Conservation (phyloP, 352 stramenopile genomes). For the Phytophthora crassamura region DNA sequence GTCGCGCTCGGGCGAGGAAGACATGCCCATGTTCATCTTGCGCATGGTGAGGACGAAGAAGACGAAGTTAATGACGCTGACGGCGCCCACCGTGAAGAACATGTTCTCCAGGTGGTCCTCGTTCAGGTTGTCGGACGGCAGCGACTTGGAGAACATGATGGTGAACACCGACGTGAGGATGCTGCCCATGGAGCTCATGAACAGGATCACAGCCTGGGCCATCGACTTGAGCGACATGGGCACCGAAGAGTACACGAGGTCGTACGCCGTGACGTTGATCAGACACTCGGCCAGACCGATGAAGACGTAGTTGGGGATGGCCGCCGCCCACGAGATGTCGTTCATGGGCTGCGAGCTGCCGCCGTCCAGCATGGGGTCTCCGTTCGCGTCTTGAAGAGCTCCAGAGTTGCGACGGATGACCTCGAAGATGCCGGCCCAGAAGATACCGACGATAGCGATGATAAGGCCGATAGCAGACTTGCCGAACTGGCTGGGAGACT, state of each 20-base stretch:
- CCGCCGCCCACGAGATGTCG: constrained; percentile 57
- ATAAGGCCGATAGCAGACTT: constrained; percentile 37
- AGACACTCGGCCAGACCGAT: constrained; percentile 62
- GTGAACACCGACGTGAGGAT: constrained; percentile 59
- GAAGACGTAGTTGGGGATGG: constrained; percentile 66
- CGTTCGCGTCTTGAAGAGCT: constrained; percentile 38
- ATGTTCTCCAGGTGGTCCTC: constrained; percentile 66
- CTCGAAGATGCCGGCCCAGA: constrained; percentile 58
- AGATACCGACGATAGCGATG: constrained; percentile 41
- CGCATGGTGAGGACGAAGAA: constrained; percentile 54
- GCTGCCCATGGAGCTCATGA: constrained; percentile 56
- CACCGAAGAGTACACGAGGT: constrained; percentile 67
- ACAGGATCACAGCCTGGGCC: constrained; percentile 49
- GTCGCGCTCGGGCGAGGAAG: constrained; percentile 24
- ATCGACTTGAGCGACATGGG: constrained; percentile 62
- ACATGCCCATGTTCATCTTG: constrained; percentile 64
- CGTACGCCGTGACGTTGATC: constrained; percentile 70
- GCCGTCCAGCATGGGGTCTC: constrained; percentile 45
- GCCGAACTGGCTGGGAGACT: constrained; percentile 42
- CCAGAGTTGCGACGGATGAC: constrained; percentile 61
- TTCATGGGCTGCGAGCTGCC: constrained; percentile 62
- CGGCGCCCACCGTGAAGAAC: constrained; percentile 60
- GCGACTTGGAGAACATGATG: constrained; percentile 56
- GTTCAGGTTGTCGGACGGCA: constrained; percentile 61
- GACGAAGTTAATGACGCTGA: constrained; percentile 62